Evolutionary conservation across 495 filamentous ascomycete genomes (phyloP).

Genomic region (Lasiosphaeria miniovina): DNA sequence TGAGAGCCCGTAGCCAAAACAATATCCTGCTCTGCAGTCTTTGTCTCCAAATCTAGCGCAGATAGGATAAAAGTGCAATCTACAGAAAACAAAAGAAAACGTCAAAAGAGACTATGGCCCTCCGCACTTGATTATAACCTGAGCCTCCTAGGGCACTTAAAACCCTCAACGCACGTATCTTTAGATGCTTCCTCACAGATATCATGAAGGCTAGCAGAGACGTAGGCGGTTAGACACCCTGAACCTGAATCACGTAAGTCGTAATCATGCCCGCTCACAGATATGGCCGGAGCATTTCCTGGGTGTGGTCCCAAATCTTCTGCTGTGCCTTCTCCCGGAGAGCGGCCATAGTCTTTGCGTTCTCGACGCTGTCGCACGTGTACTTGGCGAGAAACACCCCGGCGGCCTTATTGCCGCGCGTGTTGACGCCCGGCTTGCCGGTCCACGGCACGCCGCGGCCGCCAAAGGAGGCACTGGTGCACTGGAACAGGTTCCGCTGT

Average conservation of each 20-base stretch:
- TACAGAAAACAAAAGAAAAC: too few relatives aligned
- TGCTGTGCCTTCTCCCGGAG: conserved; percentile 26
- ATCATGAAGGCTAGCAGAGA: too few relatives aligned
- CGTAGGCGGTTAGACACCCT: background rate
- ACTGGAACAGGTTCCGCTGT: conserved; percentile 31
- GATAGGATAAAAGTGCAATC: too few relatives aligned
- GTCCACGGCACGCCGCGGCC: conserved; percentile 28
- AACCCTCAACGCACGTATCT: too few relatives aligned
- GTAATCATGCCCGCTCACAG: conserved; percentile 4
- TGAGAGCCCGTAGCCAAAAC: too few relatives aligned
- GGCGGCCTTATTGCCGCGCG: conserved; percentile 15
- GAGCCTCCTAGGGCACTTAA: too few relatives aligned
- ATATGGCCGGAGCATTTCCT: conserved; percentile 29
- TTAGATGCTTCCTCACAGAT: too few relatives aligned
- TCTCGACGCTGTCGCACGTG: conserved; percentile 28
- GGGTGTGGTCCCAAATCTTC: conserved; percentile 32
- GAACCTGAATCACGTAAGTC: background rate
- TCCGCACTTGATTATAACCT: too few relatives aligned
- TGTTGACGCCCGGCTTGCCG: conserved; percentile 24
- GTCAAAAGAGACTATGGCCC: too few relatives aligned
- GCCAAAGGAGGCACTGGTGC: conserved; percentile 34
- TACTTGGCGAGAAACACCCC: conserved; percentile 34
- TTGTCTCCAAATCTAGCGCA: too few relatives aligned
- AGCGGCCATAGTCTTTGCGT: conserved; percentile 28
- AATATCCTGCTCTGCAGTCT: too few relatives aligned